These are phyloP conservation scores for Zychaea mexicana DNA, from an alignment of 371 early-diverging fungal genomes.

Conservation along the genomic window DNA sequence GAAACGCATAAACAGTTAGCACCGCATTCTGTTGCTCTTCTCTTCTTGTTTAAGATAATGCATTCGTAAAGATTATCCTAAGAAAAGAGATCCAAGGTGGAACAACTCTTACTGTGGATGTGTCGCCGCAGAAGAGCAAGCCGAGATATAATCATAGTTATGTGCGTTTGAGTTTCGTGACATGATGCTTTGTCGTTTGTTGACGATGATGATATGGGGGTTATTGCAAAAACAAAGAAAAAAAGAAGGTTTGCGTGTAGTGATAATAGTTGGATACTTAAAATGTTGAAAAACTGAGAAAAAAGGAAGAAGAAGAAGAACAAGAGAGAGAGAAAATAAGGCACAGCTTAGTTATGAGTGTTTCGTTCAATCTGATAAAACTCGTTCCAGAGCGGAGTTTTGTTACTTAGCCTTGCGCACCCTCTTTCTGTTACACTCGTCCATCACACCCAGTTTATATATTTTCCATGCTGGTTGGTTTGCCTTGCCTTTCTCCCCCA, in stretches of 20 bases:
- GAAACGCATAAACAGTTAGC: too few species aligned
- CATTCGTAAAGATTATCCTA: too few species aligned
- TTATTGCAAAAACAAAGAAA: background rate
- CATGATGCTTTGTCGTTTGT: background rate
- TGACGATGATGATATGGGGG: background rate
- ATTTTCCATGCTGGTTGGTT: background rate
- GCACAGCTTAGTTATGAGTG: too few species aligned
- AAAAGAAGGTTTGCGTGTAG: background rate
- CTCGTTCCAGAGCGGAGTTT: conserved; percentile 4
- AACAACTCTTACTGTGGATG: conserved; percentile 1
- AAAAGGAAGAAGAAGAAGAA: background rate
- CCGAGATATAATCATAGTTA: conserved; percentile 17
- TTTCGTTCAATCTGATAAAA: conserved; percentile 2
- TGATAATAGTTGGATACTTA: too few species aligned
- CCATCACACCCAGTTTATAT: background rate
- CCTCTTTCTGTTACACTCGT: background rate
- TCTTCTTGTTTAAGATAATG: too few species aligned
- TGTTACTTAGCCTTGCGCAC: background rate
- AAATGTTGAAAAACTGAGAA: background rate
- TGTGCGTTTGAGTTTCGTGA: conserved; percentile 7
- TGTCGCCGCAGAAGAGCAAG: conserved; percentile 8
- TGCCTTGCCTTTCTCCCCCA: background rate
- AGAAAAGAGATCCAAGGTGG: too few species aligned
- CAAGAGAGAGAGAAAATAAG: background rate
- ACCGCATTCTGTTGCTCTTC: too few species aligned